phyloP scores from a whole-genome alignment of 768 basidiomycete genomes.

The Pholiota conissans region DNA sequence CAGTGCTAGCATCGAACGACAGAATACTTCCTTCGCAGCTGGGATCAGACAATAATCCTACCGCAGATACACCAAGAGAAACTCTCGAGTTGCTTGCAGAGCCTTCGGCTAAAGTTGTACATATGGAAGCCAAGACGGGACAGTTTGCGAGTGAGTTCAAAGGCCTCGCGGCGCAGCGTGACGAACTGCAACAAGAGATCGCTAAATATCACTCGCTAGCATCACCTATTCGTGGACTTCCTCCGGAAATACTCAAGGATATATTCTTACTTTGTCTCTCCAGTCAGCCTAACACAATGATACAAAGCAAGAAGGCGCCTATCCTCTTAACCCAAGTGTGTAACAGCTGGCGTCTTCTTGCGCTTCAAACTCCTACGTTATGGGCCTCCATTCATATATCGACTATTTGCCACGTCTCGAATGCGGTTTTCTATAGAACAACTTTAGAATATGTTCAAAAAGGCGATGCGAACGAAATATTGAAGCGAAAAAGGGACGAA shows the following conservation, averaged over 20 bases:
- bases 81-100: neutral
- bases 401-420: no score
- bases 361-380: slow-evolving; percentile 11
- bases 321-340: slow-evolving; percentile 17
- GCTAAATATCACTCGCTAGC: neutral
- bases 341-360: slow-evolving; percentile 16
- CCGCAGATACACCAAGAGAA: neutral
- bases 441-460: neutral
- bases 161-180: neutral
- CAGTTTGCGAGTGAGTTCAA: neutral
- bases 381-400: slow-evolving; percentile 19
- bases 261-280: slow-evolving; percentile 21
- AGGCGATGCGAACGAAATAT: no score
- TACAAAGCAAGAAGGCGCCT: slow-evolving; percentile 13
- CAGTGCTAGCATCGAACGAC: no score
- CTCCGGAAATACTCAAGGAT: slow-evolving; percentile 18
- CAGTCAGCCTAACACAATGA: slow-evolving; percentile 4
- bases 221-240: slow-evolving; percentile 15
- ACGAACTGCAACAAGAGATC: neutral
- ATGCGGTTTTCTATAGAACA: no score
- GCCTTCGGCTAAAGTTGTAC: neutral
- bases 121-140: neutral
- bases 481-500: no score
- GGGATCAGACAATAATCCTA: slow-evolving; percentile 5
- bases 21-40: slow-evolving; percentile 2